Conservation (phyloP, 1,139 yeast genomes). For the Scheffersomyces titani region DNA sequence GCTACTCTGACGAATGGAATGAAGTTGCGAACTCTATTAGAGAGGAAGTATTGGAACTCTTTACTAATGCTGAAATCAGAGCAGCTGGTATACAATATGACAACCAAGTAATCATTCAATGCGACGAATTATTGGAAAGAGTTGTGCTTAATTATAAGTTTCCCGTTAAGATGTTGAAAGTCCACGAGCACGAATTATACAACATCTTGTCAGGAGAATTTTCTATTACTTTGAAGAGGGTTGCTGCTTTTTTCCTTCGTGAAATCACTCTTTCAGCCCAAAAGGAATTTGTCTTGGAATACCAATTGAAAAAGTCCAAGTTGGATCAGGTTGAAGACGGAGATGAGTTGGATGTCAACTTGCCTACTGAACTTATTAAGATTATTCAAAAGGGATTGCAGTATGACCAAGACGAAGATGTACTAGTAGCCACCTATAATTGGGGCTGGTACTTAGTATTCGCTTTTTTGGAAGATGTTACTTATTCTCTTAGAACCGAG, state of each 20-base stretch:
- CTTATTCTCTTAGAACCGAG: constrained; percentile 61
- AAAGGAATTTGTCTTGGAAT: constrained; percentile 62
- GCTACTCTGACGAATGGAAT: constrained; percentile 27
- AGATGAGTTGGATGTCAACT: constrained; percentile 22
- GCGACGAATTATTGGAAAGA: constrained; percentile 35
- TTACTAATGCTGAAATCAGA: constrained; percentile 26
- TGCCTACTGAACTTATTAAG: constrained; percentile 37
- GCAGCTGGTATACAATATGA: constrained; percentile 12
- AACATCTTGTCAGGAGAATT: constrained; percentile 20
- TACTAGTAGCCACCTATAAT: constrained; percentile 46
- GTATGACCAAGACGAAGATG: constrained; percentile 40
- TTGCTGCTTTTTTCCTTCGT: constrained; percentile 37
- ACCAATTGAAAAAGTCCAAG: constrained; percentile 47
- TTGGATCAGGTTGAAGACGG: constrained; percentile 16
- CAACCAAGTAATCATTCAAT: constrained; percentile 34
- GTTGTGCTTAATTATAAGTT: constrained; percentile 20
- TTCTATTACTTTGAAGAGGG: constrained; percentile 33
- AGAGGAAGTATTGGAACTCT: constrained; percentile 42
- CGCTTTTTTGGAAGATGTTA: constrained; percentile 63
- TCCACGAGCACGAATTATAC: constrained; percentile 20
- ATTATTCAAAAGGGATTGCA: constrained; percentile 22
- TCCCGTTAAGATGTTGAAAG: constrained; percentile 13
- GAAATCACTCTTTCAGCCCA: constrained; percentile 40
- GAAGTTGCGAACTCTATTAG: constrained; percentile 23
- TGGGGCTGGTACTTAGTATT: constrained; percentile 74